Base-by-base conservation (phyloP, 2,329 filamentous ascomycete species). In the Rhinocladiella mackenziei region DNA sequence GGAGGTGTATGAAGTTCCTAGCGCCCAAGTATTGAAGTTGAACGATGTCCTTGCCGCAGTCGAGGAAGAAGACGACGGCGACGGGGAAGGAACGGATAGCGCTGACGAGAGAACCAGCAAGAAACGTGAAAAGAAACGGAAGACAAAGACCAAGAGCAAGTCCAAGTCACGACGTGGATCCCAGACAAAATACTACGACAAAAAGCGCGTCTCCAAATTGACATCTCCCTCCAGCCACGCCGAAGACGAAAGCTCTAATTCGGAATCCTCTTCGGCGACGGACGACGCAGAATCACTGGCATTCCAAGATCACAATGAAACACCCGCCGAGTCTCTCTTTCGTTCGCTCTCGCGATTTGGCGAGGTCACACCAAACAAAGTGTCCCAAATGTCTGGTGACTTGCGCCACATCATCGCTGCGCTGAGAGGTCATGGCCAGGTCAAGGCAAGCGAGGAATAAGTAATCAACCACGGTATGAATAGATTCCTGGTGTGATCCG, bases 31-130 rank as follows among this genome's bases (percentile, higher is more conserved):
- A 5, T 33, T 50, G 7, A 41, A 22, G 7, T 36, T 34, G 31
- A 38, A 29, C 9, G 46, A 50, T 36, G 26, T 50, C 14, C 31
- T 25, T 4, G 26, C 25, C 8, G 46, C 46, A 3, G 46, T 50
- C 13, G 41, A 50, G n/a, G 28, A 33, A 5, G 46, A 50, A 5
- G 31, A 22, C 3, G 18, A 32, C 23, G 17, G 20, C 9, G 39
- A 38, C 8, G 39, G 17, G 7, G 44, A 31, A 64, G 10, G 10
- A 71, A 63, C 44, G 67, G 59, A 63, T 7, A 26, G 7, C 11
- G 7, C 11, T 7, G 23, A 11, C 23, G 23, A 11, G 23, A 7
- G 7, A 7, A 26, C 23, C 7, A 26, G 7, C 23, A 67, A 66
- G 6, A 23, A 50, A 2, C 13, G n/a, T n/a, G n/a, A n/a, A n/a